These are phyloP conservation scores for Limtongia smithiae DNA, from an alignment of 805 yeast species.

Conservation along the genomic window DNA sequence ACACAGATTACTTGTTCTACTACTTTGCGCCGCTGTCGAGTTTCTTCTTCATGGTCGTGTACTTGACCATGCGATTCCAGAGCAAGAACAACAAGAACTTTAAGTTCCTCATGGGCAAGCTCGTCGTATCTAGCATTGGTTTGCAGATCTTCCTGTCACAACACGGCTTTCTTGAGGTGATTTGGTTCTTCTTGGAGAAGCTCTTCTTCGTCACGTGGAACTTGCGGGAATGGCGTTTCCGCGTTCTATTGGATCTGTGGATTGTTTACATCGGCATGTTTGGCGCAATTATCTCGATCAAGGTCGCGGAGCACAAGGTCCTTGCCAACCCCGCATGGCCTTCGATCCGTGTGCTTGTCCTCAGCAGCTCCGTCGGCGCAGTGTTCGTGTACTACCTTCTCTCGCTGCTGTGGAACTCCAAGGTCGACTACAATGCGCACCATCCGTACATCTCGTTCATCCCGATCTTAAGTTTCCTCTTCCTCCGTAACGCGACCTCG, in stretches of 20 bases:
- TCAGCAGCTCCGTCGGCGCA: conserved; percentile 19
- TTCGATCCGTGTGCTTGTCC: conserved; percentile 9
- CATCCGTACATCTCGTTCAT: conserved; percentile 24
- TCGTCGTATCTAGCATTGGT: conserved; percentile 16
- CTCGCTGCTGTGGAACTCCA: conserved; percentile 13
- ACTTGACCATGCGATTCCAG: conserved; percentile 27
- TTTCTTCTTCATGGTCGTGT: conserved; percentile 31
- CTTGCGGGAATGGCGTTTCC: conserved; percentile 31
- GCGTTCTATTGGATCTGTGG: conserved; percentile 29
- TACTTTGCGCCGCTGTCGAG: conserved; percentile 32
- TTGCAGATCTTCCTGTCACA: conserved; percentile 18
- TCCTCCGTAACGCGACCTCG: conserved; percentile 26
- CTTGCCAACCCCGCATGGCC: conserved; percentile 24
- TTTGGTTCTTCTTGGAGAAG: conserved; percentile 24
- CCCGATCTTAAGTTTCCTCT: conserved; percentile 28
- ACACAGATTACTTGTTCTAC: conserved; percentile 31
- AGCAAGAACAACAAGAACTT: conserved; percentile 22
- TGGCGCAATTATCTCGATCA: conserved; percentile 27
- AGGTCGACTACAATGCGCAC: conserved; percentile 25
- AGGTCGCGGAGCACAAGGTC: conserved; percentile 17
- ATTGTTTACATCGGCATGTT: conserved; percentile 32
- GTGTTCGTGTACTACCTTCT: conserved; percentile 14
- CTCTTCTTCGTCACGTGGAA: conserved; percentile 31
- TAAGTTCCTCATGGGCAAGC: conserved; percentile 23
- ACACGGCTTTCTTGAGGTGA: conserved; percentile 26